Evolutionary conservation across 768 basidiomycete species (phyloP).

Genomic region (Auriscalpium orientale): DNA sequence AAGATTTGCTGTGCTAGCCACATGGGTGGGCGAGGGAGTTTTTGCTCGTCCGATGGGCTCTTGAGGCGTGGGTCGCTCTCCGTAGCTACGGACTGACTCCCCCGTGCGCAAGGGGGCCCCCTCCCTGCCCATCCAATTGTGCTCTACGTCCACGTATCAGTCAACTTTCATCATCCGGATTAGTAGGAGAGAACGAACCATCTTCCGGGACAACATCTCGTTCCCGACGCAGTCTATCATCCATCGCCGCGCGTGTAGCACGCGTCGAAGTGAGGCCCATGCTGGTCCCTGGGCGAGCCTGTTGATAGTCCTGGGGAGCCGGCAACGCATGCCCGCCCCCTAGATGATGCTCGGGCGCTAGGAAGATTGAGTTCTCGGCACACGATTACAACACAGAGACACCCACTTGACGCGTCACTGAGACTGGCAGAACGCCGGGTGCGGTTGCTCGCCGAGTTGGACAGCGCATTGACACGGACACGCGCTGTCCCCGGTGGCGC

Average conservation of each 20-base stretch:
- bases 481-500: slow-evolving; percentile 16
- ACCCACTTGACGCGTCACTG: slow-evolving; percentile 44
- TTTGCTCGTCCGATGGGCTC: slow-evolving; percentile 28
- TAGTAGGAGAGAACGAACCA: slow-evolving; percentile 27
- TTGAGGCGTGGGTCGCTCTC: slow-evolving; percentile 17
- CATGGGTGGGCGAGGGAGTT: slow-evolving; percentile 46
- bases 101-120: too few species aligned
- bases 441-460: slow-evolving; percentile 39
- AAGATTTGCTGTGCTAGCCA: slow-evolving; percentile 22
- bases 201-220: slow-evolving; percentile 32
- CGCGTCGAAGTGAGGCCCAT: slow-evolving; percentile 23
- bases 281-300: slow-evolving; percentile 37
- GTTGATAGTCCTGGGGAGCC: slow-evolving; percentile 2
- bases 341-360: not conserved
- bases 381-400: slow-evolving; percentile 6
- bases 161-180: not conserved
- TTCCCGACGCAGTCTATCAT: slow-evolving; percentile 35
- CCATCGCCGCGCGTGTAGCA: slow-evolving; percentile 33
- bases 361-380: not conserved
- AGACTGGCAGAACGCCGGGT: slow-evolving; percentile 72
- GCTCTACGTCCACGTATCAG: too few species aligned
- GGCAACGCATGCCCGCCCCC: not conserved
- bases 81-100: not conserved
- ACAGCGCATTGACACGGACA: slow-evolving; percentile 22
- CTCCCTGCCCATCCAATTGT: too few species aligned